These are phyloP conservation scores for Sorghum bicolor DNA, from an alignment of 176 grass and related monocot genomes.

Conservation along the genomic window Sorghum_bicolor_NCBIv3 NC_012873.2:64037001-64037500, in stretches of 20 bases:
- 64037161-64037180: neutral
- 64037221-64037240: neutral
- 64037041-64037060: neutral
- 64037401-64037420: no score
- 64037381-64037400: no score
- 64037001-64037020: neutral
- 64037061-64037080: neutral
- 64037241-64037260: neutral
- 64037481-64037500: no score
- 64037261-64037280: neutral
- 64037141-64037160: neutral
- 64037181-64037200: neutral
- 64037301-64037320: neutral
- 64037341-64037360: no score
- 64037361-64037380: no score
- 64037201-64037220: neutral
- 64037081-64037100: neutral
- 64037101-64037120: neutral
- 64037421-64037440: no score
- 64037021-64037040: conserved; percentile 5
- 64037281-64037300: neutral
- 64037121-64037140: neutral
- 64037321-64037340: neutral
- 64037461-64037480: no score
- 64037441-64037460: no score